A percentile compares a stretch with the other conserved stretches of the same genome.
Evolutionary conservation across 352 stramenopile genomes (phyloP).

Genomic region (Phytophthora podocarpi): DNA sequence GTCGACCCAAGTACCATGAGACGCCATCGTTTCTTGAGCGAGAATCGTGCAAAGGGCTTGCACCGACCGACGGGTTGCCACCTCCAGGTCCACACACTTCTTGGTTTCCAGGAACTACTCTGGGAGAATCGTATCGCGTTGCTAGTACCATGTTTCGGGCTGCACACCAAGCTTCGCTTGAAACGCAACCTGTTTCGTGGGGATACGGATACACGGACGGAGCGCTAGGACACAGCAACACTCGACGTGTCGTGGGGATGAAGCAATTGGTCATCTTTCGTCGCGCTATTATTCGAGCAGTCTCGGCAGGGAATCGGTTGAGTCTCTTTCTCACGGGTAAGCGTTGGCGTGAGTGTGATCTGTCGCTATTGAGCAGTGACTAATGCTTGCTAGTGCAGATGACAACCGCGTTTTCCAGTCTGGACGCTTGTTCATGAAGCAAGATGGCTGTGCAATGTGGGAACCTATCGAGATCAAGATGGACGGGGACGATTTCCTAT

Average conservation of each 20-base stretch:
- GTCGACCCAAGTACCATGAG: conserved; percentile 54
- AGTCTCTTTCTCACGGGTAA: conserved; percentile 69
- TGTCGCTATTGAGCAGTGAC: neutral
- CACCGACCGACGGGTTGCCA: conserved; percentile 7
- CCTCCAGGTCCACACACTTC: neutral
- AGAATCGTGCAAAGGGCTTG: conserved; percentile 42
- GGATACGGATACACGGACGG: conserved; percentile 61
- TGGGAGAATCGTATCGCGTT: conserved; percentile 48
- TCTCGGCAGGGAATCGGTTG: conserved; percentile 57
- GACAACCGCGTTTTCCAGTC: conserved; percentile 49
- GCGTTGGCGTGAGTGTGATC: neutral
- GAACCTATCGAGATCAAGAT: conserved; percentile 37
- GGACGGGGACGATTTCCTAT: conserved; percentile 8
- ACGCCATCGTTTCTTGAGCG: conserved; percentile 39
- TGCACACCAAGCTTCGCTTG: conserved; percentile 27
- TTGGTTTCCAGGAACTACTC: conserved; percentile 20
- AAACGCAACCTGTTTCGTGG: conserved; percentile 52
- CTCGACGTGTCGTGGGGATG: conserved; percentile 23
- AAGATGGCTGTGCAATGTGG: conserved; percentile 68
- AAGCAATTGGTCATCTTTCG: conserved; percentile 49
- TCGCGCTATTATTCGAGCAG: conserved; percentile 35
- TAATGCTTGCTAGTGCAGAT: conserved; percentile 23
- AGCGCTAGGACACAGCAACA: conserved; percentile 44
- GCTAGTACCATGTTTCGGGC: conserved; percentile 46
- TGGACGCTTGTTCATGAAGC: conserved; percentile 55